Percentiles rank a stretch among this genome's conserved stretches.
phyloP scores from a whole-genome alignment of 2,329 filamentous ascomycete genomes.

The Onygena corvina region DNA sequence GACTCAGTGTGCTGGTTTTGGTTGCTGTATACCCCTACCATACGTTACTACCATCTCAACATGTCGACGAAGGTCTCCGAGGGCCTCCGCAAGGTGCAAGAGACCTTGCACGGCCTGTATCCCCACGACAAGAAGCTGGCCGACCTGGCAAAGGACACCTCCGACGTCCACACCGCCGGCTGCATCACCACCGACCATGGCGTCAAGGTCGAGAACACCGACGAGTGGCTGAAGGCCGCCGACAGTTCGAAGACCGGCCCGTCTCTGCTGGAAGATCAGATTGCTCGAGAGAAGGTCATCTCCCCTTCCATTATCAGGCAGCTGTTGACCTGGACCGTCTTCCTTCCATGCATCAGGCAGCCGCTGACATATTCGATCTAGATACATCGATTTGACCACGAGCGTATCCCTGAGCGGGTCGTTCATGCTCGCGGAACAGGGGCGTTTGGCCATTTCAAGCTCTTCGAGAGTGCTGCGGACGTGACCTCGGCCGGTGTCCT shows the following conservation, averaged over 20 bases:
- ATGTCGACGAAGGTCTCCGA: background rate
- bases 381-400: slow-evolving; percentile 59
- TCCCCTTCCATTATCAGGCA: no score
- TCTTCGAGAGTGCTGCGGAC: slow-evolving; percentile 51
- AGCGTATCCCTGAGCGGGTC: slow-evolving; percentile 56
- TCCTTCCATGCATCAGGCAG: background rate
- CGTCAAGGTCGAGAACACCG: slow-evolving; percentile 58
- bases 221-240: slow-evolving; percentile 62
- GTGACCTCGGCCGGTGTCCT: slow-evolving; percentile 53
- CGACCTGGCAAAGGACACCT: slow-evolving; percentile 48
- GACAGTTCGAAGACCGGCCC: slow-evolving; percentile 55
- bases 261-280: slow-evolving; percentile 56
- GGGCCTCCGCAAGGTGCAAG: slow-evolving; percentile 24
- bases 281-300: slow-evolving; percentile 59
- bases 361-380: slow-evolving; percentile 16
- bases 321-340: no score
- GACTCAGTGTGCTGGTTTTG: no score
- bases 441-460: slow-evolving; percentile 55
- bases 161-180: slow-evolving; percentile 46
- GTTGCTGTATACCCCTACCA: background rate
- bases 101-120: slow-evolving; percentile 14
- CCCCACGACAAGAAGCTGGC: slow-evolving; percentile 42
- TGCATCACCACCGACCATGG: slow-evolving; percentile 67
- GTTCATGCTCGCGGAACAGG: slow-evolving; percentile 55
- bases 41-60: background rate